Base-by-base conservation (phyloP, 1,284 basidiomycete species). In the Hymenochaete sp. region DNA sequence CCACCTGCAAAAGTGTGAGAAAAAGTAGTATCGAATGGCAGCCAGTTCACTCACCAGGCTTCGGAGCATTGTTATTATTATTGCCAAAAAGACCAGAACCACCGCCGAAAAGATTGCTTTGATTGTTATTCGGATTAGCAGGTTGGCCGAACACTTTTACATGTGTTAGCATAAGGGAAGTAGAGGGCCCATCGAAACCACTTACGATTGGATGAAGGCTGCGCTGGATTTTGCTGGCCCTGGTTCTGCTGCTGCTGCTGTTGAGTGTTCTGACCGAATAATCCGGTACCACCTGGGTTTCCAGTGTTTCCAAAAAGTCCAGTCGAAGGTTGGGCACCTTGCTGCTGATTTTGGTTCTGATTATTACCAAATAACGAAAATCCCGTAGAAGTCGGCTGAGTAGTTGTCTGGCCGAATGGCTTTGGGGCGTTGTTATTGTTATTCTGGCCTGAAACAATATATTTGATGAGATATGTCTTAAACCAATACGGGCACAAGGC, bases 81-180 rank as follows among this genome's bases (percentile, higher is more conserved):
- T 51, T 54, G 6, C 57, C 70, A 64, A 61, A 77, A 63, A 55
- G 70, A 55, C 52, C 65, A 64, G 61, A 50, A 32, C 47, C 59
- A 24, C 56, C 56, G 31, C 58, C 59, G n/a, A 59, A 44, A 22
- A 51, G 47, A 14, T 45, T 54, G 4, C 52, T 28, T n/a, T n/a
- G n/a, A n/a, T n/a, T n/a, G 42, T 51, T 24, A 27, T 47, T 51
- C 16, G 61, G 59, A 45, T 61, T 59, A 14, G 53, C 42, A 24
- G 37, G 51, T 38, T 57, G 54, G 8, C 54, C 56, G 27, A 59
- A 59, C 6, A 60, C 45, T 47, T 38, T 11, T 2, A 31, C 6
- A 31, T n/a, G 6, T 7, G 6, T n/a, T n/a, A n/a, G n/a, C n/a
- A n/a, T n/a, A n/a, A n/a, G n/a, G n/a, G n/a, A n/a, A n/a, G n/a